A percentile compares a stretch with the other conserved stretches of the same genome.
These are phyloP conservation scores for Musa troglodytarum DNA, from an alignment of 176 grass and related monocot species.

Conservation along the genomic window DNA sequence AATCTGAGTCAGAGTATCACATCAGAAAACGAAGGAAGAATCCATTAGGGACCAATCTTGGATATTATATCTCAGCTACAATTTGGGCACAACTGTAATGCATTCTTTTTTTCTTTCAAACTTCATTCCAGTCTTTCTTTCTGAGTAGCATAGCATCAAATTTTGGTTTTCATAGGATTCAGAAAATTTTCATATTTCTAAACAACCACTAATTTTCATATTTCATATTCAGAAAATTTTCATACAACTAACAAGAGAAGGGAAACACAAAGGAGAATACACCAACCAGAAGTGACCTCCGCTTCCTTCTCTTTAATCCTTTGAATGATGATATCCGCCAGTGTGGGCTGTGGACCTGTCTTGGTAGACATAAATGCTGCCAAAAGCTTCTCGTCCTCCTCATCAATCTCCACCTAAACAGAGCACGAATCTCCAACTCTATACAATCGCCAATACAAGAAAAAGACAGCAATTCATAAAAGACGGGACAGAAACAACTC, in stretches of 20 bases:
- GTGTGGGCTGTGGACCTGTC: conserved; percentile 32
- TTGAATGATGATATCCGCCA: conserved; percentile 78
- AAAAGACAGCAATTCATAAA: background rate
- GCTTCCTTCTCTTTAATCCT: conserved; percentile 79
- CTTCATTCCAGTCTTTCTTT: too few species aligned
- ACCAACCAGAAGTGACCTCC: conserved; percentile 35
- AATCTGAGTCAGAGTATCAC: too few species aligned
- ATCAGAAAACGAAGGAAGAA: too few species aligned
- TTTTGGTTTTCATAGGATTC: too few species aligned
- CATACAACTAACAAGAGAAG: background rate
- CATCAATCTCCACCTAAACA: conserved; percentile 64
- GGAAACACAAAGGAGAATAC: background rate
- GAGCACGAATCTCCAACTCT: background rate
- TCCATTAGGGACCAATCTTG: too few species aligned
- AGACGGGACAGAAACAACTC: background rate
- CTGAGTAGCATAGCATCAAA: too few species aligned
- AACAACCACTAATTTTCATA: background rate
- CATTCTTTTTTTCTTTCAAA: too few species aligned
- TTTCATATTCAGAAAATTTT: too few species aligned
- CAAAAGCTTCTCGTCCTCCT: conserved; percentile 79
- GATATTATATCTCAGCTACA: too few species aligned
- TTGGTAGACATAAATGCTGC: conserved; percentile 59
- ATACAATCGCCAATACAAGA: background rate
- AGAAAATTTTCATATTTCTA: too few species aligned
- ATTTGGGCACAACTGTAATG: too few species aligned